A percentile compares a stretch with the other conserved stretches of the same genome.
phyloP scores from a whole-genome alignment of 2,329 filamentous ascomycete genomes.

The Myriosclerotinia duriaeana region DNA sequence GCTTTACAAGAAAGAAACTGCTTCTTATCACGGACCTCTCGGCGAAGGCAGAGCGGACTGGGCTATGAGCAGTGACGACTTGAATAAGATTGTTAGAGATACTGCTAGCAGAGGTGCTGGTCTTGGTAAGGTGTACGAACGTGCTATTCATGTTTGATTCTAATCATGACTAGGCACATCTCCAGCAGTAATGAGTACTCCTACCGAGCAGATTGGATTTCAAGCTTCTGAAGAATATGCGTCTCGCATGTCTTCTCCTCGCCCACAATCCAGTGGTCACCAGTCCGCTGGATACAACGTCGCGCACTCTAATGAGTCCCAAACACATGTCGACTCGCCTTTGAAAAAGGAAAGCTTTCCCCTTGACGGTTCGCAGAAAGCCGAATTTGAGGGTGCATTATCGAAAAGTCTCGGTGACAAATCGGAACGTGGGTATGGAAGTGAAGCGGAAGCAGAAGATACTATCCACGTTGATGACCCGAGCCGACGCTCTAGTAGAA shows the following conservation, averaged over 20 bases:
- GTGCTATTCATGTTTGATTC: slow-evolving; percentile 28
- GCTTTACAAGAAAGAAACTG: slow-evolving; percentile 67
- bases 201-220: slow-evolving; percentile 88
- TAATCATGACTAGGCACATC: slow-evolving; percentile 57
- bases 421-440: slow-evolving; percentile 45
- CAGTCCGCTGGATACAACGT: slow-evolving; percentile 38
- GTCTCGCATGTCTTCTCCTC: slow-evolving; percentile 71
- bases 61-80: slow-evolving; percentile 82
- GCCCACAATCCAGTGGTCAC: slow-evolving; percentile 45
- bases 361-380: slow-evolving; percentile 32
- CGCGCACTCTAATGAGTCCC: slow-evolving; percentile 47
- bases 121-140: slow-evolving; percentile 48
- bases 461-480: slow-evolving; percentile 79
- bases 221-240: slow-evolving; percentile 82
- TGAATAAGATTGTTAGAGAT: slow-evolving; percentile 84
- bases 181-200: slow-evolving; percentile 66
- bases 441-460: slow-evolving; percentile 53
- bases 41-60: slow-evolving; percentile 64
- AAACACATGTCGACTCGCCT: slow-evolving; percentile 43
- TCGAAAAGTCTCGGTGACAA: slow-evolving; percentile 41
- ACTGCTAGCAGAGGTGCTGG: slow-evolving; percentile 56
- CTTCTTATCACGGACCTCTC: slow-evolving; percentile 47
- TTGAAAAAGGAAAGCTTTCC: slow-evolving; percentile 50
- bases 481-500: slow-evolving; percentile 46
- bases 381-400: slow-evolving; percentile 42